phyloP scores from a whole-genome alignment of 1,284 basidiomycete species.

The Ceratobasidium sp. region DNA sequence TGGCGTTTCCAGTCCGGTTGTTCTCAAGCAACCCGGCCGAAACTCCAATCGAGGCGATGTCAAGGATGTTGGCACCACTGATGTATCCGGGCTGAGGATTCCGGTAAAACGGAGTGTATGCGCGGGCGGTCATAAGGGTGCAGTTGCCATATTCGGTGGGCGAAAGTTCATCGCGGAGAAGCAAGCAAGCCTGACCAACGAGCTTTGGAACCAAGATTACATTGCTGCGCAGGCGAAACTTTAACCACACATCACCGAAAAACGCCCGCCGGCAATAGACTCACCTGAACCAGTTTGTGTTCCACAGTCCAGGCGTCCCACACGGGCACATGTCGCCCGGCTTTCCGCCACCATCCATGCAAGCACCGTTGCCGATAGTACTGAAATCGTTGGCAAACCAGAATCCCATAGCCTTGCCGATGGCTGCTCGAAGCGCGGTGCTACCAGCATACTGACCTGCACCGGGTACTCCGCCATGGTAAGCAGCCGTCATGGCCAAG shows the following conservation, averaged over 20 bases:
- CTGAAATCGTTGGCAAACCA: slow-evolving; percentile 76
- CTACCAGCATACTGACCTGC: slow-evolving; percentile 58
- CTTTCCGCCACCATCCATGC: slow-evolving; percentile 67
- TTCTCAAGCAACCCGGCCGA: slow-evolving; percentile 61
- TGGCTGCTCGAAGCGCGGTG: slow-evolving; percentile 59
- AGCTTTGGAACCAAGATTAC: slow-evolving; percentile 71
- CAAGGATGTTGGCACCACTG: slow-evolving; percentile 74
- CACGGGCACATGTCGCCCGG: slow-evolving; percentile 63
- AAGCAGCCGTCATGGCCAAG: slow-evolving; percentile 58
- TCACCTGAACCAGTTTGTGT: slow-evolving; percentile 72
- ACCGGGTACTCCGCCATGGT: slow-evolving; percentile 20
- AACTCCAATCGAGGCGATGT: slow-evolving; percentile 69
- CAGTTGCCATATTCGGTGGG: slow-evolving; percentile 43
- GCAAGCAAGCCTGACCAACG: slow-evolving; percentile 69
- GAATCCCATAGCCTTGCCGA: slow-evolving; percentile 68
- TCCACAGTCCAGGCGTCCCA: slow-evolving; percentile 70
- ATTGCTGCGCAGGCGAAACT: slow-evolving; percentile 54
- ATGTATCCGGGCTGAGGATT: slow-evolving; percentile 52
- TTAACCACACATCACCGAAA: neutral
- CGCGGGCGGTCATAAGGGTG: slow-evolving; percentile 42
- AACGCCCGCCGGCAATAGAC: neutral
- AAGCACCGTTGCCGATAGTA: slow-evolving; percentile 57
- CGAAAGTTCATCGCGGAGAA: slow-evolving; percentile 57
- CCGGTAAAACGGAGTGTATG: slow-evolving; percentile 40
- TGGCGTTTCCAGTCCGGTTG: slow-evolving; percentile 58